Conservation (phyloP, 371 early-diverging fungal genomes). For the Mucor racemosus region DNA sequence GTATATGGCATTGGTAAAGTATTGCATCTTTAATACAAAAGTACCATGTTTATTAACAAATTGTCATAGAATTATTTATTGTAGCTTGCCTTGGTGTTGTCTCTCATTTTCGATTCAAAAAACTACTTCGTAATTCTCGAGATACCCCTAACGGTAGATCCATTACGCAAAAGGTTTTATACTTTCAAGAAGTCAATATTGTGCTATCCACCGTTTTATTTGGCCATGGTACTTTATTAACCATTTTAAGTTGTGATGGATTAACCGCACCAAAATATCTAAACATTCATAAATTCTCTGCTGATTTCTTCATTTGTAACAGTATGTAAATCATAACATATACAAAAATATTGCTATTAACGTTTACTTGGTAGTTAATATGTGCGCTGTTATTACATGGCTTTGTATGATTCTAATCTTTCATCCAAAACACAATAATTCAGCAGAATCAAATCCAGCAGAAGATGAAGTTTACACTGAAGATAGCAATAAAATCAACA, state of each 20-base stretch:
- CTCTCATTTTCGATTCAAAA: constrained; percentile 52
- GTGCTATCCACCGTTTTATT: constrained; percentile 43
- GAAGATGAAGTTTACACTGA: not conserved
- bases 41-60: too few species aligned
- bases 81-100: constrained; percentile 45
- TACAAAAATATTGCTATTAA: not conserved
- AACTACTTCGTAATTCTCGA: constrained; percentile 35
- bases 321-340: constrained; percentile 26
- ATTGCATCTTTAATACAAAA: too few species aligned
- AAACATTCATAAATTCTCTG: constrained; percentile 52
- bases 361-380: constrained; percentile 21
- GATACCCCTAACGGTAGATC: constrained; percentile 40
- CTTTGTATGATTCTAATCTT: constrained; percentile 33
- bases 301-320: constrained; percentile 55
- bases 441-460: not conserved
- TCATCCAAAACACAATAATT: constrained; percentile 26
- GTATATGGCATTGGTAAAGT: constrained; percentile 45
- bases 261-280: constrained; percentile 35
- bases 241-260: constrained; percentile 49
- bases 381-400: constrained; percentile 35
- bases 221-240: constrained; percentile 34
- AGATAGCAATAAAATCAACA: not conserved
- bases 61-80: constrained; percentile 38
- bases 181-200: constrained; percentile 56
- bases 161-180: constrained; percentile 46